phyloP scores from a whole-genome alignment of 2,329 filamentous ascomycete species.

The Scytalidium sp. region DNA sequence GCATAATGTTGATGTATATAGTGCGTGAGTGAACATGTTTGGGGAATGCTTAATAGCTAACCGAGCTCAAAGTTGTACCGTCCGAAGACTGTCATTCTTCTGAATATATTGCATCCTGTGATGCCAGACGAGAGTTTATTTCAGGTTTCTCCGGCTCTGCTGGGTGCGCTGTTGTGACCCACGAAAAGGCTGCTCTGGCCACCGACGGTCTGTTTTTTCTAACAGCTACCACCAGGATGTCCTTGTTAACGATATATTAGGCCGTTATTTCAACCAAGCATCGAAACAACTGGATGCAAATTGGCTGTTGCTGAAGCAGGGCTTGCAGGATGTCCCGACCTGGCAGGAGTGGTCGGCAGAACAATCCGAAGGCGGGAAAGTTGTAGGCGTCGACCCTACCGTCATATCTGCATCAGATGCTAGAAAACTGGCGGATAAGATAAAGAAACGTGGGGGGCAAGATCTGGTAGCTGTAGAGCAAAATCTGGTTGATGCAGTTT shows the following conservation, averaged over 20 bases:
- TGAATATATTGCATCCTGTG: slow-evolving; percentile 96
- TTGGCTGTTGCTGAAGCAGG: slow-evolving; percentile 90
- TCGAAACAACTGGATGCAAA: slow-evolving; percentile 85
- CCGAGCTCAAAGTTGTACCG: slow-evolving; percentile 70
- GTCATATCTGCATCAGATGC: slow-evolving; percentile 74
- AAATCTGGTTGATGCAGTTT: slow-evolving; percentile 90
- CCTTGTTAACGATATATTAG: neutral
- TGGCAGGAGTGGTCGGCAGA: slow-evolving; percentile 97
- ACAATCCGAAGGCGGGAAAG: slow-evolving; percentile 81
- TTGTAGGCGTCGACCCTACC: slow-evolving; percentile 86
- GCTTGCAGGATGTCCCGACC: slow-evolving; percentile 87
- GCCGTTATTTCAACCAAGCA: slow-evolving; percentile 77
- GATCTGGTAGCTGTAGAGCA: slow-evolving; percentile 71
- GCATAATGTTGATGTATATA: slow-evolving; percentile 85
- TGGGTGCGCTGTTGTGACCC: slow-evolving; percentile 85
- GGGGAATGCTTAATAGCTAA: slow-evolving; percentile 14
- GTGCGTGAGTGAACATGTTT: slow-evolving; percentile 49
- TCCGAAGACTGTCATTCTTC: slow-evolving; percentile 97
- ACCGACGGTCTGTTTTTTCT: slow-evolving; percentile 75
- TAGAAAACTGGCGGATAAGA: slow-evolving; percentile 76
- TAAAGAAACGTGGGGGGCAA: slow-evolving; percentile 80
- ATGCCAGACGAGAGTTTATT: slow-evolving; percentile 87
- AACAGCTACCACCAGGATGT: neutral
- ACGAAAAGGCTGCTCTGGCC: slow-evolving; percentile 81
- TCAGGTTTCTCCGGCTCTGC: slow-evolving; percentile 94